These are phyloP conservation scores for Kregervanrija fluxuum DNA, from an alignment of 805 yeast genomes.

Conservation along the genomic window DNA sequence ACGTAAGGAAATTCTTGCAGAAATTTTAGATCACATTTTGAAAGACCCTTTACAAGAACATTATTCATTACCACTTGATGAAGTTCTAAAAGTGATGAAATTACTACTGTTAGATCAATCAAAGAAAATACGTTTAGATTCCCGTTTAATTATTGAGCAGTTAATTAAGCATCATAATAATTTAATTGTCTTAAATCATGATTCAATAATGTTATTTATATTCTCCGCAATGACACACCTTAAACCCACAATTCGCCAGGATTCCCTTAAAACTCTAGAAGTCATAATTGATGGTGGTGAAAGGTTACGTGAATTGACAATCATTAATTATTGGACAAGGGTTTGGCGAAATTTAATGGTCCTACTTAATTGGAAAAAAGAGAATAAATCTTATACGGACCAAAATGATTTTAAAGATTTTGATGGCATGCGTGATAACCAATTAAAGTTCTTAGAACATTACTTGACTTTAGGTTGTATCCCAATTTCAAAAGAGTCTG, in stretches of 20 bases:
- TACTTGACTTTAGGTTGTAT: constrained; percentile 21
- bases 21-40: constrained; percentile 8
- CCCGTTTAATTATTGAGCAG: constrained; percentile 7
- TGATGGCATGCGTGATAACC: constrained; percentile 20
- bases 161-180: constrained; percentile 8
- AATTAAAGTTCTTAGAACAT: constrained; percentile 32
- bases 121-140: constrained; percentile 37
- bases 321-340: constrained; percentile 56
- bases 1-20: constrained; percentile 14
- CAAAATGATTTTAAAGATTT: constrained; percentile 14
- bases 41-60: constrained; percentile 29
- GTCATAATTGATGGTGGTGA: constrained; percentile 42
- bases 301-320: constrained; percentile 35
- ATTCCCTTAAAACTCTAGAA: constrained; percentile 61
- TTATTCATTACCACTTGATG: constrained; percentile 39
- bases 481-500: constrained; percentile 7
- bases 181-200: constrained; percentile 51
- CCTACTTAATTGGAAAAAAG: constrained; percentile 61
- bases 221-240: constrained; percentile 94
- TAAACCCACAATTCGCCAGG: constrained; percentile 63
- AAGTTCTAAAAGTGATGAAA: constrained; percentile 46
- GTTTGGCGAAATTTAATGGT: constrained; percentile 61
- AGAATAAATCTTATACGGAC: constrained; percentile 14
- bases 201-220: constrained; percentile 60
- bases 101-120: constrained; percentile 67